Percentiles rank a stretch among this genome's conserved stretches.
Evolutionary conservation across 768 basidiomycete genomes (phyloP).

Genomic region (Amanita muscaria): DNA sequence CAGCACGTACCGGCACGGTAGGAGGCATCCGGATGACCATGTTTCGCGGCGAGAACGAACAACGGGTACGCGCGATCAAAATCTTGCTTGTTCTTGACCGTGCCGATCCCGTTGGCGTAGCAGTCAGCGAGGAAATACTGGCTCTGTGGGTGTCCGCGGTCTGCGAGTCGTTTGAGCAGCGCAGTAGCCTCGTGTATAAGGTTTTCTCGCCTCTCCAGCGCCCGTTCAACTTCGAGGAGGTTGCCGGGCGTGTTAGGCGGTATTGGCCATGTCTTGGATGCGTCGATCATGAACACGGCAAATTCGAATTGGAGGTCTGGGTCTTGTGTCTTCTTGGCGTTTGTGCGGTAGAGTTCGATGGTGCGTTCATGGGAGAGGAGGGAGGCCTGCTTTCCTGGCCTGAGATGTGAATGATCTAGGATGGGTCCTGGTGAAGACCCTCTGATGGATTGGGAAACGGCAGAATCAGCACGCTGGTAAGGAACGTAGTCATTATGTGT

Average conservation of each 20-base stretch:
- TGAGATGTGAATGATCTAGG: constrained; percentile 87
- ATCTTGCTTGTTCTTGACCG: constrained; percentile 82
- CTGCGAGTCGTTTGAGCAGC: constrained; percentile 85
- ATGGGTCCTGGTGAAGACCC: constrained; percentile 67
- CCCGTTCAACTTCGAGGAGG: constrained; percentile 73
- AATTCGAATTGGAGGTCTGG: constrained; percentile 98
- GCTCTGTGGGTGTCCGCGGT: constrained; percentile 87
- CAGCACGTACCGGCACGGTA: constrained; percentile 97
- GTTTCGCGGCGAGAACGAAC: constrained; percentile 93
- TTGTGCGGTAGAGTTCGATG: constrained; percentile 92
- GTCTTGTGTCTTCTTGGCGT: constrained; percentile 98
- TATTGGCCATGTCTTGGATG: constrained; percentile 82
- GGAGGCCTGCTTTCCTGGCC: constrained; percentile 87
- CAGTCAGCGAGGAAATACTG: constrained; percentile 99
- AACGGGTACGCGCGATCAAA: constrained; percentile 96
- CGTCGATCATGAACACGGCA: constrained; percentile 97
- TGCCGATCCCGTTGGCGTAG: constrained; percentile 97
- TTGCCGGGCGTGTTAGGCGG: constrained; percentile 63
- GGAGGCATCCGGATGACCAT: constrained; percentile 90
- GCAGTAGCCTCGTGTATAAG: constrained; percentile 81
- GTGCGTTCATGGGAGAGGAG: constrained; percentile 94
- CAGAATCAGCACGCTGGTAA: constrained; percentile 29
- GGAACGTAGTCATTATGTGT: constrained; percentile 16
- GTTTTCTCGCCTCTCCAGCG: constrained; percentile 76
- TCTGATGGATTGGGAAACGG: constrained; percentile 48